Evolutionary conservation across 345 rosid genomes (phyloP).

Genomic region (Syzygium aromaticum): DNA sequence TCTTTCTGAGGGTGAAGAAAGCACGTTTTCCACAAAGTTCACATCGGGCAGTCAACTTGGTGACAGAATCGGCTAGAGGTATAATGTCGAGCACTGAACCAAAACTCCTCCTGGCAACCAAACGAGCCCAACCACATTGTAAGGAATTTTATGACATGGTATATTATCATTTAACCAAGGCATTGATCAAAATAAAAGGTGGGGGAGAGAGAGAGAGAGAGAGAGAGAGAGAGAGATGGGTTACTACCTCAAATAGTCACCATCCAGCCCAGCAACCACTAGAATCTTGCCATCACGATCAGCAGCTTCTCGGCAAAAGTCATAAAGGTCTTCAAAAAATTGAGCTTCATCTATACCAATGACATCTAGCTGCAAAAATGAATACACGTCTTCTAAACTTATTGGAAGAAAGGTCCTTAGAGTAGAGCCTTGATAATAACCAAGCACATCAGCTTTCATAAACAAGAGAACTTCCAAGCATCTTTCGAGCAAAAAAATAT

Average conservation of each 20-base stretch:
- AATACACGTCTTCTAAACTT: background rate
- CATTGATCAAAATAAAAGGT: background rate
- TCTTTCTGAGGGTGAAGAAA: slow-evolving; percentile 71
- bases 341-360: slow-evolving; percentile 96
- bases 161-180: background rate
- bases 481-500: background rate
- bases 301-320: slow-evolving; percentile 82
- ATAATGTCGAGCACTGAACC: slow-evolving; percentile 73
- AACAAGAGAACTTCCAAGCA: background rate
- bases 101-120: slow-evolving; percentile 50
- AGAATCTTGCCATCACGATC: slow-evolving; percentile 73
- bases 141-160: background rate
- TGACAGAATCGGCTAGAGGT: slow-evolving; percentile 78
- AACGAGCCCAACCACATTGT: background rate
- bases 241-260: slow-evolving; percentile 71
- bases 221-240: background rate
- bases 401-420: background rate
- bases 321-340: slow-evolving; percentile 75
- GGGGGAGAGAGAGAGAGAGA: background rate
- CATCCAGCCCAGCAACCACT: slow-evolving; percentile 87
- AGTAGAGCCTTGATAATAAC: background rate
- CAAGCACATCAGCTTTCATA: background rate
- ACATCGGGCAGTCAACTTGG: slow-evolving; percentile 68
- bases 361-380: slow-evolving; percentile 56
- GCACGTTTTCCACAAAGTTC: slow-evolving; percentile 74